Base-by-base conservation (phyloP, 1,139 yeast species). In the Trichomonascaceae sp. region DNA sequence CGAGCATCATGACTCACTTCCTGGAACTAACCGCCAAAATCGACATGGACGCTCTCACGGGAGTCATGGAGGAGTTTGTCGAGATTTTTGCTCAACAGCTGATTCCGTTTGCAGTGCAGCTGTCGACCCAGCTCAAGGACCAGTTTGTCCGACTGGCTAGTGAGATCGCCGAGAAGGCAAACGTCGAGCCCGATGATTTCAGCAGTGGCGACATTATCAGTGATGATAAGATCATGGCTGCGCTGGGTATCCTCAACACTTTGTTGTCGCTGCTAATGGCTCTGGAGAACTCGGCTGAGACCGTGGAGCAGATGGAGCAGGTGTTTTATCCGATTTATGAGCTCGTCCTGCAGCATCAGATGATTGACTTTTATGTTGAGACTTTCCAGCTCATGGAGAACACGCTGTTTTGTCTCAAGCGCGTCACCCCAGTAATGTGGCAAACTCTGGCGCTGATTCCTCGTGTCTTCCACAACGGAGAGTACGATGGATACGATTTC, bases 11-110 rank as follows among this genome's bases (percentile, higher is more conserved):
- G 85, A 82, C 84, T 38, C 75, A 72, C 45, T 61, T 89, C 37
- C 63, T 89, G 45, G 73, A 71, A 17, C 60, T 89, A 32, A 77
- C 93, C 5, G 79, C 82, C 51, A 77, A 77, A 43, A 73, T 87
- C 42, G 98, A 89, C 48, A 76, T 79, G 41, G 98, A 89, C 53
- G 73, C 89, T 2, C 69, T 89, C 26, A 74, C 93, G 13, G 81
- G 79, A 26, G 95, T 89, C 13, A 84, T 89, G 80, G 97, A 89
- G 60, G 96, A 87, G 48, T 78, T 93, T 54, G 97, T 89, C 16
- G 96, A 87, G 50, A 74, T 71, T 37, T 89, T 79, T 55, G 69
- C 93, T 3, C 82, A 76, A 45, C 93, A 87, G 56, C 64, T 89
- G 44, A 92, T 87, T 45, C 97, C 98, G 20, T 89, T 87, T 58